These are phyloP conservation scores for Dactylorhiza incarnata DNA, from an alignment of 106 monocot genomes.

Conservation along the genomic window DNA sequence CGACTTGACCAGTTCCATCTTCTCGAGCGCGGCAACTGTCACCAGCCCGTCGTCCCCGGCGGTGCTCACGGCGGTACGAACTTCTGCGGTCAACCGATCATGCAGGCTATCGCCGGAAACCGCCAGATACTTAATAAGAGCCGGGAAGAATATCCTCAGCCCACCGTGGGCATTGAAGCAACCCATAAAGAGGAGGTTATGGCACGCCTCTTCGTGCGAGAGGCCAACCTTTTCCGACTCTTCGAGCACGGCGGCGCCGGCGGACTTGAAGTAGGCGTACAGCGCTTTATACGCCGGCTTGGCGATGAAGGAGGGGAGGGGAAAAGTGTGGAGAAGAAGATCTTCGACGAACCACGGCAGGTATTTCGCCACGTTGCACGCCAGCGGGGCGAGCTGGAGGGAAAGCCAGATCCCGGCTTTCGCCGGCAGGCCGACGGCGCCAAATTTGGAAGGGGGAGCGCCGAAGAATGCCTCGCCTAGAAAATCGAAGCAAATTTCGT, in stretches of 20 bases:
- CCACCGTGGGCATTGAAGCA: conserved; percentile 48
- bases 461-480: conserved; percentile 26
- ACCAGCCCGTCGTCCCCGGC: conserved; percentile 16
- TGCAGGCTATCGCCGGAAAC: conserved; percentile 14
- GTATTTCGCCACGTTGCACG: conserved; percentile 13
- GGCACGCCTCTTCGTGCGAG: conserved; percentile 36
- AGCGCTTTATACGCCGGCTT: conserved; percentile 25
- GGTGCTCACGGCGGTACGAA: conserved; percentile 13
- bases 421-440: neutral
- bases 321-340: conserved; percentile 44
- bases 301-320: conserved; percentile 24
- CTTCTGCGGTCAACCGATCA: conserved; percentile 22
- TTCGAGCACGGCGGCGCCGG: conserved; percentile 15
- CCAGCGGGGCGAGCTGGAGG: conserved; percentile 31
- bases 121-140: conserved; percentile 25
- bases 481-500: conserved; percentile 33
- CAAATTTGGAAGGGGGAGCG: conserved; percentile 10
- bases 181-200: conserved; percentile 43
- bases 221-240: conserved; percentile 22
- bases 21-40: conserved; percentile 28
- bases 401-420: conserved; percentile 33
- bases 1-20: conserved; percentile 38
- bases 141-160: conserved; percentile 27
- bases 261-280: conserved; percentile 32
- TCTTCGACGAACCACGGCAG: conserved; percentile 37